These are phyloP conservation scores for Trichophyton benhamiae DNA, from an alignment of 2,329 filamentous ascomycete species.

Conservation along the genomic window DNA sequence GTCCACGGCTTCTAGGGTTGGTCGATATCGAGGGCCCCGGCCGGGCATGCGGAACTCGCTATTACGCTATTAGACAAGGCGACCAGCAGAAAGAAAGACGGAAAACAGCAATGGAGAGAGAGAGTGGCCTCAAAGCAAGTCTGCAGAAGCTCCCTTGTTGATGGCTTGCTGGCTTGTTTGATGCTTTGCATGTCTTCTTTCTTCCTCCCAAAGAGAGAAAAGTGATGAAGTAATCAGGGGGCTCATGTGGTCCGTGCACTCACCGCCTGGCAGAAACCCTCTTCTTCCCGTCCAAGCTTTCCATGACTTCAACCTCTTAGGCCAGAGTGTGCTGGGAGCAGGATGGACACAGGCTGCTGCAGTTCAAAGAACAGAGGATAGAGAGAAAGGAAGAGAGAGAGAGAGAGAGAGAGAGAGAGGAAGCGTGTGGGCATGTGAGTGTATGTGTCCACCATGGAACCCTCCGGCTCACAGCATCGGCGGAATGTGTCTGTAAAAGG, in stretches of 20 bases:
- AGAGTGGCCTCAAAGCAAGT: neutral
- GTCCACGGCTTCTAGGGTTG: conserved; percentile 15
- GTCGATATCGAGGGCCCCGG: conserved; percentile 15
- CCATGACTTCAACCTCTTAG: neutral
- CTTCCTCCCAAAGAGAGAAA: neutral
- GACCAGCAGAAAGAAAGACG: neutral
- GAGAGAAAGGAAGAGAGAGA: neutral
- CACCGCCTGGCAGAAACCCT: conserved; percentile 15
- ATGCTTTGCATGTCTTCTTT: neutral
- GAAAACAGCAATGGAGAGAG: neutral
- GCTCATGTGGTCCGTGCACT: conserved; percentile 11
- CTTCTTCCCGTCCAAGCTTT: neutral
- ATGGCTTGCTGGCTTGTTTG: neutral
- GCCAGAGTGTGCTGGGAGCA: neutral
- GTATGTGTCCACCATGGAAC: conserved; percentile 15
- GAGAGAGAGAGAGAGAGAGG: neutral
- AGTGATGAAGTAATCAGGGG: conserved; percentile 5
- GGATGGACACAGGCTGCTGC: neutral
- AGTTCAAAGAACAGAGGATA: too few species aligned
- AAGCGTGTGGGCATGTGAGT: neutral
- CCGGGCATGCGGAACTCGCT: conserved; percentile 16
- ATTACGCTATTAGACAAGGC: conserved; percentile 6
- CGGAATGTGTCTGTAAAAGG: conserved; percentile 27
- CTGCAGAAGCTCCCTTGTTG: neutral
- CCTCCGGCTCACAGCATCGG: conserved; percentile 20